Conservation (phyloP, 345 rosid genomes). For the Hypericum androsaemum region DNA sequence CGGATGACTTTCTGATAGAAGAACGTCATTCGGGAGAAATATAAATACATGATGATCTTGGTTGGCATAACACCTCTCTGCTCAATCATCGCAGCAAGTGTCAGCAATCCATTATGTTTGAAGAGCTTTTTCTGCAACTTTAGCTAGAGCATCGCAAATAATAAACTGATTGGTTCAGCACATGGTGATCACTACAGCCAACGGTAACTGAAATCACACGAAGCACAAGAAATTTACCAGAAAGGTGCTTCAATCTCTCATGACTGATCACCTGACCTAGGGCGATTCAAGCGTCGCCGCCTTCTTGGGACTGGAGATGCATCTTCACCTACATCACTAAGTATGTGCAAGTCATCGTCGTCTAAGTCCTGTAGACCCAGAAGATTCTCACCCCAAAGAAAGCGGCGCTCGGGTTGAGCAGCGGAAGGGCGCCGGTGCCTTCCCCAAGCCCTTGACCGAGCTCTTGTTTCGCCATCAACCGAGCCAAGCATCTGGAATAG, state of each 20-base stretch:
- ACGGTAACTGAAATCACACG: too few species aligned
- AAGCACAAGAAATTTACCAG: conserved; percentile 27
- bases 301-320: conserved; percentile 55
- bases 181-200: too few species aligned
- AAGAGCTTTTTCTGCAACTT: too few species aligned
- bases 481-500: conserved; percentile 83
- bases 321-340: conserved; percentile 43
- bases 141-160: too few species aligned
- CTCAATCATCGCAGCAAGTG: too few species aligned
- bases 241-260: conserved; percentile 19
- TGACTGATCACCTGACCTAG: conserved; percentile 56
- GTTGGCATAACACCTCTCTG: too few species aligned
- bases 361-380: conserved; percentile 64
- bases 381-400: conserved; percentile 89
- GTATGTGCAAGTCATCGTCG: conserved; percentile 34
- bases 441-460: conserved; percentile 64
- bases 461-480: conserved; percentile 51
- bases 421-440: conserved; percentile 51
- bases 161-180: too few species aligned
- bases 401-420: conserved; percentile 50
- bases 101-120: too few species aligned
- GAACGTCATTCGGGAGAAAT: too few species aligned
- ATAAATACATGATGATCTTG: too few species aligned
- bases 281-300: conserved; percentile 51
- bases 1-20: too few species aligned